Percentiles rank a stretch among this genome's conserved stretches.
Conservation (phyloP, 768 basidiomycete species). For the Lactifluus volemus region DNA sequence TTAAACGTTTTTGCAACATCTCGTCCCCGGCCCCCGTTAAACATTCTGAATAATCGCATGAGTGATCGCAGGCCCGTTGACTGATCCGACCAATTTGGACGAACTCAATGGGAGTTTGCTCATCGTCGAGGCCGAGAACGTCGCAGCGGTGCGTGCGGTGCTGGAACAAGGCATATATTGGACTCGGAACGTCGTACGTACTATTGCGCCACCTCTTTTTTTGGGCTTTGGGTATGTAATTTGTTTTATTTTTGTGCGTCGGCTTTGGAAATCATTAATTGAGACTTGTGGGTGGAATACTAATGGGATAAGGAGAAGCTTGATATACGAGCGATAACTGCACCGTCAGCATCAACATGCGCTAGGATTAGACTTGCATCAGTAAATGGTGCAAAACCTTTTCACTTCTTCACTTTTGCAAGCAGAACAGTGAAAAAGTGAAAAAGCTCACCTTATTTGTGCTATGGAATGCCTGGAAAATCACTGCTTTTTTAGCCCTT, state of each 20-base stretch:
- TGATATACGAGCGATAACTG: conserved; percentile 28
- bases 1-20: conserved; percentile 2
- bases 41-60: conserved; percentile 14
- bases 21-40: too few relatives aligned
- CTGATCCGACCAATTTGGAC: conserved; percentile 15
- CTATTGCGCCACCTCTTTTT: too few relatives aligned
- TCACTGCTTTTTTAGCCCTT: too few relatives aligned
- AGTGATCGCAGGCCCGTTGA: background rate
- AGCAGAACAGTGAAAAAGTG: too few relatives aligned
- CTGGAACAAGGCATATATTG: conserved; percentile 38
- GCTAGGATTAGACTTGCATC: background rate
- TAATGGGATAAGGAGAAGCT: conserved; percentile 54
- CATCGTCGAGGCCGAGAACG: conserved; percentile 43
- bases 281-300: background rate
- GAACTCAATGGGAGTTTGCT: conserved; percentile 56
- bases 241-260: background rate
- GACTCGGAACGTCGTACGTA: conserved; percentile 34
- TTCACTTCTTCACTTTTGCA: too few relatives aligned
- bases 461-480: too few relatives aligned
- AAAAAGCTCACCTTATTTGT: too few relatives aligned
- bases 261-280: background rate
- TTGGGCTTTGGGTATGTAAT: background rate
- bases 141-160: conserved; percentile 37
- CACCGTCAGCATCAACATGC: background rate
- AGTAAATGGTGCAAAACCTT: too few relatives aligned